Evolutionary conservation across 208 protist species (phyloP).

Genomic region (Herpetomonas samuelpessoai): DNA sequence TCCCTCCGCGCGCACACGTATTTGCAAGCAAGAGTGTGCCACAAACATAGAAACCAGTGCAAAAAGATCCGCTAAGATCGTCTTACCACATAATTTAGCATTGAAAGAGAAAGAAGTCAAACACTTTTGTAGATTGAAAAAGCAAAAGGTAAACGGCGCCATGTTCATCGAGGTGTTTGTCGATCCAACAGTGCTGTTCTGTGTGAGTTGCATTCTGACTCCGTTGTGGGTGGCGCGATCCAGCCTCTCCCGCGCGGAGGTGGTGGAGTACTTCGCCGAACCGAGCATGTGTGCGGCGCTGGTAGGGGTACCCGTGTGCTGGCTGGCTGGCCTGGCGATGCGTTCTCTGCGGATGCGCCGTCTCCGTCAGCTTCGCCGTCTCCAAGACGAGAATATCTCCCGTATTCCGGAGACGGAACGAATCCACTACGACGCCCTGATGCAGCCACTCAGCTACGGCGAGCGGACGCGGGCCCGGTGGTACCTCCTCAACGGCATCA

Average conservation of each 20-base stretch:
- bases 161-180: conserved; percentile 49
- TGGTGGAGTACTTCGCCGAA: conserved; percentile 50
- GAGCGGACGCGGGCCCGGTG: conserved; percentile 65
- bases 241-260: conserved; percentile 22
- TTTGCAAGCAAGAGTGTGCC: too few relatives aligned
- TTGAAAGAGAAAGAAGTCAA: too few relatives aligned
- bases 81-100: too few relatives aligned
- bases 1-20: too few relatives aligned
- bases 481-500: conserved; percentile 77
- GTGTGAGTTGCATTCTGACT: conserved; percentile 39
- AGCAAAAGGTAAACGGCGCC: too few relatives aligned
- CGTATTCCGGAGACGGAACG: conserved; percentile 5
- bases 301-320: conserved; percentile 24
- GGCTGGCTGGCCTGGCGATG: conserved; percentile 23
- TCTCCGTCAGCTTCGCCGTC: conserved; percentile 12
- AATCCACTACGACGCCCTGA: conserved; percentile 25
- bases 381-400: conserved; percentile 12
- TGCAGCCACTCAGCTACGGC: conserved; percentile 32
- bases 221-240: conserved; percentile 37
- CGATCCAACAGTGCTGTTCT: conserved; percentile 71
- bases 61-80: too few relatives aligned
- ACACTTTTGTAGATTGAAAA: too few relatives aligned
- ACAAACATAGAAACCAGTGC: too few relatives aligned
- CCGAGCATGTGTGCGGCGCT: conserved; percentile 39
- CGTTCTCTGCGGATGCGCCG: conserved; percentile 18